These are phyloP conservation scores for Tricholoma terreum DNA, from an alignment of 768 basidiomycete species.

Conservation along the genomic window DNA sequence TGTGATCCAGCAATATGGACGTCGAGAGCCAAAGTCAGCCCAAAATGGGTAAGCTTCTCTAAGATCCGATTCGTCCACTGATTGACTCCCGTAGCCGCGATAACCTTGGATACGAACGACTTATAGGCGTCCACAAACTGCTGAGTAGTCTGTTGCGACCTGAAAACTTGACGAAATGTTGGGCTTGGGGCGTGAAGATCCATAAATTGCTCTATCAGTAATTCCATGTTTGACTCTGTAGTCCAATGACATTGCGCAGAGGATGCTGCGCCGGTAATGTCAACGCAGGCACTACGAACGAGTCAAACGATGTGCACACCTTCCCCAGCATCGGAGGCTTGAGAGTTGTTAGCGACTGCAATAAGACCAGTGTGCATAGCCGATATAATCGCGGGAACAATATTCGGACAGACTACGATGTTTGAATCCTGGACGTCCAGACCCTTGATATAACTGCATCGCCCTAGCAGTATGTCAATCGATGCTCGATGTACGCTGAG, in stretches of 20 bases:
- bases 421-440: slow-evolving; percentile 22
- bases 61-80: slow-evolving; percentile 49
- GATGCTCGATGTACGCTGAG: slow-evolving; percentile 60
- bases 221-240: slow-evolving; percentile 47
- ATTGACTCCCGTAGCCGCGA: slow-evolving; percentile 36
- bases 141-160: slow-evolving; percentile 65
- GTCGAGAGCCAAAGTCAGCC: slow-evolving; percentile 63
- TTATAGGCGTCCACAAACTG: slow-evolving; percentile 65
- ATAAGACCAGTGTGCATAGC: slow-evolving; percentile 60
- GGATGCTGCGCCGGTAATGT: slow-evolving; percentile 11
- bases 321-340: slow-evolving; percentile 26
- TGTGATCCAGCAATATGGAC: slow-evolving; percentile 58
- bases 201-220: slow-evolving; percentile 66
- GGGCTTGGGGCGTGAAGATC: slow-evolving; percentile 60
- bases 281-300: slow-evolving; percentile 6
- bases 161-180: slow-evolving; percentile 71
- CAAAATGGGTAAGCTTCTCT: slow-evolving; percentile 72
- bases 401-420: slow-evolving; percentile 58
- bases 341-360: slow-evolving; percentile 36
- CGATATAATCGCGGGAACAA: slow-evolving; percentile 69
- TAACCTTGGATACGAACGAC: slow-evolving; percentile 46
- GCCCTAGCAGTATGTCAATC: slow-evolving; percentile 67
- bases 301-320: slow-evolving; percentile 20
- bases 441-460: slow-evolving; percentile 22
- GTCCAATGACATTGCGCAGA: slow-evolving; percentile 25